phyloP scores from a whole-genome alignment of 192 early-diverging fungal species.

The Coemansia sp. region DNA sequence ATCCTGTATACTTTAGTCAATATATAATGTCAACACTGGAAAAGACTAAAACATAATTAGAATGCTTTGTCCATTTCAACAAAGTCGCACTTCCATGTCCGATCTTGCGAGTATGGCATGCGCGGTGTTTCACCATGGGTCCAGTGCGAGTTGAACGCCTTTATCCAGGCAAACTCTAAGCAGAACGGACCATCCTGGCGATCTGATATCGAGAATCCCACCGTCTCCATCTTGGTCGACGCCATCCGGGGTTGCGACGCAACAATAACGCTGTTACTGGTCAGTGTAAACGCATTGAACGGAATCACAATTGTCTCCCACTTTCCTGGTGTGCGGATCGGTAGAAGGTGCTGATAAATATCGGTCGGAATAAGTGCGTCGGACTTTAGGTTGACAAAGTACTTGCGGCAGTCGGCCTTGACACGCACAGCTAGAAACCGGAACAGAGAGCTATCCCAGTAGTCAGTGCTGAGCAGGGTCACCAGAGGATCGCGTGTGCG shows the following conservation, averaged over 20 bases:
- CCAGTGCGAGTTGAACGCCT: constrained; percentile 77
- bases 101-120: constrained; percentile 31
- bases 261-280: constrained; percentile 84
- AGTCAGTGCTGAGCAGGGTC: constrained; percentile 73
- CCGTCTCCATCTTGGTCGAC: constrained; percentile 78
- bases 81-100: constrained; percentile 45
- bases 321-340: constrained; percentile 79
- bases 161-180: constrained; percentile 89
- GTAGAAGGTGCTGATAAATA: constrained; percentile 91
- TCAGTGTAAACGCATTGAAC: constrained; percentile 90
- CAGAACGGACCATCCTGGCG: constrained; percentile 80
- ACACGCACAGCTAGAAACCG: constrained; percentile 82
- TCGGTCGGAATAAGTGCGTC: constrained; percentile 79
- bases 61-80: constrained; percentile 30
- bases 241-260: constrained; percentile 84
- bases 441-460: constrained; percentile 83
- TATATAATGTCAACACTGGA: not conserved
- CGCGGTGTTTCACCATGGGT: constrained; percentile 76
- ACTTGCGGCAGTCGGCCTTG: constrained; percentile 79
- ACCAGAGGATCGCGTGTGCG: constrained; percentile 69
- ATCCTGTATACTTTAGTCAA: not conserved
- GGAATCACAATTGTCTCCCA: constrained; percentile 95
- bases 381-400: constrained; percentile 90
- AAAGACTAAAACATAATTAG: constrained; percentile 4
- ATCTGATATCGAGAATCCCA: constrained; percentile 85